phyloP scores from a whole-genome alignment of 306 rosid genomes.

The Aeschynomene evenia region DNA sequence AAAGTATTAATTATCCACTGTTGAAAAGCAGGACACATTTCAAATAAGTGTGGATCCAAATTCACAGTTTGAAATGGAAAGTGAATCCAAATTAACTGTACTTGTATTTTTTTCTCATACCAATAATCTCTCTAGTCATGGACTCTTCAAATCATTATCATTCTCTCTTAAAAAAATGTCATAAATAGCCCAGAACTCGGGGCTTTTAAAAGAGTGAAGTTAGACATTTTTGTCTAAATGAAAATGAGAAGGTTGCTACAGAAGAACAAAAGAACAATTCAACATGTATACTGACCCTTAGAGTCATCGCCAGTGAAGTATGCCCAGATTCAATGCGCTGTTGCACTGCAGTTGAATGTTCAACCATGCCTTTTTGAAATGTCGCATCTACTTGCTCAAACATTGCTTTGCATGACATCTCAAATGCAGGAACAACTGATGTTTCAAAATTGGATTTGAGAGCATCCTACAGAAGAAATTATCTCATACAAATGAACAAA shows the following conservation, averaged over 20 bases:
- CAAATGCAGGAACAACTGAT: conserved; percentile 83
- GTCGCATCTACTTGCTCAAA: conserved; percentile 95
- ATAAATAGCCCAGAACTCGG: neutral
- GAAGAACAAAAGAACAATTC: conserved; percentile 13
- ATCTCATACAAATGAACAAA: conserved; percentile 21
- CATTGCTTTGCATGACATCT: conserved; percentile 90
- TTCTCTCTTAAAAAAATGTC: neutral
- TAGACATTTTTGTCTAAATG: neutral
- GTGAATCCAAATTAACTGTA: conserved; percentile 1
- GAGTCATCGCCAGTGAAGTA: conserved; percentile 72
- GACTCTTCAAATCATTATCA: neutral
- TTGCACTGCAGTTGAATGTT: conserved; percentile 71
- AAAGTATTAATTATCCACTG: neutral
- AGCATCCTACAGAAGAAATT: conserved; percentile 59
- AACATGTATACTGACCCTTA: conserved; percentile 60
- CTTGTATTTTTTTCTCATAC: too few species aligned
- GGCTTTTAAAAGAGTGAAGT: neutral
- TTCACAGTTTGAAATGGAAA: neutral
- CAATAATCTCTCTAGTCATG: too few species aligned
- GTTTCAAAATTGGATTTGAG: conserved; percentile 80
- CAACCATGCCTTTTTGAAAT: conserved; percentile 92
- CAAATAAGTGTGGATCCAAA: neutral
- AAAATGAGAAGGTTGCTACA: conserved; percentile 9
- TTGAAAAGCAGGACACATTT: neutral
- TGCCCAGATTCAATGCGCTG: conserved; percentile 83